phyloP scores from a whole-genome alignment of 2,329 filamentous ascomycete species.

The Cercospora janseana region DNA sequence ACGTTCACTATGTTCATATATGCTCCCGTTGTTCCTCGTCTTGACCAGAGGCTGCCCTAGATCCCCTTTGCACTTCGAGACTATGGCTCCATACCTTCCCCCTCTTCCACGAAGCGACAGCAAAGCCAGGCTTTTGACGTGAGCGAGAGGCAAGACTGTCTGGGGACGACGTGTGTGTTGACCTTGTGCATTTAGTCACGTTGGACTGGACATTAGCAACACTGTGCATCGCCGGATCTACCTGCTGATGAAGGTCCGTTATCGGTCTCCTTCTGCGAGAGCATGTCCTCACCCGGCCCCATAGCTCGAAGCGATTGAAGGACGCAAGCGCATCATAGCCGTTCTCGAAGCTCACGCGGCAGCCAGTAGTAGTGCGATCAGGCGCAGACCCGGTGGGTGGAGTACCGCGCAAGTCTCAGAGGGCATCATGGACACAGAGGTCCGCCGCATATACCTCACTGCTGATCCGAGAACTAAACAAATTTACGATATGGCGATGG shows the following conservation, averaged over 20 bases:
- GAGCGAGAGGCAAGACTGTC: neutral
- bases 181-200: conserved; percentile 20
- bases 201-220: conserved; percentile 40
- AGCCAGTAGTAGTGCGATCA: neutral
- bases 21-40: neutral
- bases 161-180: neutral
- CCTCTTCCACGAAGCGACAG: conserved; percentile 43
- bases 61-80: neutral
- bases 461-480: conserved; percentile 39
- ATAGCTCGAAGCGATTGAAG: conserved; percentile 44
- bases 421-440: conserved; percentile 27
- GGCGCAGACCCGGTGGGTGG: neutral
- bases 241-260: conserved; percentile 42
- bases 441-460: conserved; percentile 12
- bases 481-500: conserved; percentile 43
- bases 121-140: conserved; percentile 41
- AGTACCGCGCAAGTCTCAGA: conserved; percentile 23
- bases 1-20: neutral
- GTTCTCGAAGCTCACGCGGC: conserved; percentile 24
- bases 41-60: neutral
- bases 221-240: conserved; percentile 38
- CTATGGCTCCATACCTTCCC: conserved; percentile 27
- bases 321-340: conserved; percentile 41
- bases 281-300: neutral
- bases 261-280: neutral